Evolutionary conservation across 2,329 filamentous ascomycete genomes (phyloP).

Genomic region (Beauveria pseudobassiana): DNA sequence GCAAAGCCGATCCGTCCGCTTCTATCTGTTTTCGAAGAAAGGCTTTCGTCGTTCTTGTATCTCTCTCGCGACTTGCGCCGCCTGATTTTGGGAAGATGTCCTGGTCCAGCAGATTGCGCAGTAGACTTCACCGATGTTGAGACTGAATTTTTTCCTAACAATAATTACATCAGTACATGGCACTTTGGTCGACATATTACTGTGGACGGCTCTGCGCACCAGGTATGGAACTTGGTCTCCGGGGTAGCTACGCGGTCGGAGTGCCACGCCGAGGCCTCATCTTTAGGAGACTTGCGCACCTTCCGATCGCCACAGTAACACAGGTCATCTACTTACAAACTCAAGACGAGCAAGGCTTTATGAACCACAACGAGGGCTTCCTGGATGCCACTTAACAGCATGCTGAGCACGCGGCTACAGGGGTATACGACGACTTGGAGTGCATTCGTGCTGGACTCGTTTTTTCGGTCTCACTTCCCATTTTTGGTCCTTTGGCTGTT

Average conservation of each 20-base stretch:
- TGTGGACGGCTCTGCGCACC: constrained; percentile 35
- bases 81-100: too few species aligned
- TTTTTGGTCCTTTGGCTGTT: not conserved
- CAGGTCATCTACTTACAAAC: not conserved
- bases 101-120: too few species aligned
- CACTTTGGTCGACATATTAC: constrained; percentile 30
- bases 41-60: too few species aligned
- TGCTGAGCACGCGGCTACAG: too few species aligned
- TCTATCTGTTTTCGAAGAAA: too few species aligned
- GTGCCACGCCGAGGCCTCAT: not conserved
- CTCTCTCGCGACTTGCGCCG: too few species aligned
- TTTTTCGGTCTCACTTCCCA: not conserved
- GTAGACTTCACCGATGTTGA: too few species aligned
- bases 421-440: too few species aligned
- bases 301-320: not conserved
- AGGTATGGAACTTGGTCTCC: constrained; percentile 16
- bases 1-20: too few species aligned
- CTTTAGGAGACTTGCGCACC: not conserved
- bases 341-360: not conserved
- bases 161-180: constrained; percentile 24
- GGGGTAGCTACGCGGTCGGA: not conserved
- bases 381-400: not conserved
- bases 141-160: not conserved
- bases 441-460: too few species aligned
- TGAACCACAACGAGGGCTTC: not conserved